Percentiles rank a stretch among this genome's conserved stretches.
phyloP scores from a whole-genome alignment of 495 filamentous ascomycete species.

The Collariella sp. region DNA sequence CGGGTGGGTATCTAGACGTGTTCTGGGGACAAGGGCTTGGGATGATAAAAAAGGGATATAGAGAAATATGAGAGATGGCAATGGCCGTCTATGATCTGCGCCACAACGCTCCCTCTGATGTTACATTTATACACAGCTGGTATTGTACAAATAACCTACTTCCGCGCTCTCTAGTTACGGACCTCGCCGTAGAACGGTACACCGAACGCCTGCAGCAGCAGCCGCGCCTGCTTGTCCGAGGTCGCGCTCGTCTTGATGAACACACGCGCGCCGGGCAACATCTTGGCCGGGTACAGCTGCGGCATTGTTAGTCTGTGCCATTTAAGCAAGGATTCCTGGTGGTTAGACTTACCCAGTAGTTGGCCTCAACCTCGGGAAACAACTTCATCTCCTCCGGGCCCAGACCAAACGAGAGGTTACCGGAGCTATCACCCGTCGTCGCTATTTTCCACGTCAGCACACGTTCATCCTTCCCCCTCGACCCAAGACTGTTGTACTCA shows the following conservation, averaged over 20 bases:
- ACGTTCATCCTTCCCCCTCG: background rate
- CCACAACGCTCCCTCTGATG: background rate
- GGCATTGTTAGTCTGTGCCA: background rate
- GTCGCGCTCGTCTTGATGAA: constrained; percentile 80
- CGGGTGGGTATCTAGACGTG: constrained; percentile 6
- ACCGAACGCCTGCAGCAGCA: constrained; percentile 74
- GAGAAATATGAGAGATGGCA: background rate
- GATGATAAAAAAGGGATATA: background rate
- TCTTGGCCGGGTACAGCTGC: constrained; percentile 34
- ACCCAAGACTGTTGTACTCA: constrained; percentile 11
- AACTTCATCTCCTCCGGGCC: constrained; percentile 58
- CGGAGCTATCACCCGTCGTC: constrained; percentile 67
- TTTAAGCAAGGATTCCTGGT: background rate
- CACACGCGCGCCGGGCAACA: constrained; percentile 87
- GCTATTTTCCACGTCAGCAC: constrained; percentile 19
- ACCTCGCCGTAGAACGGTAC: constrained; percentile 74
- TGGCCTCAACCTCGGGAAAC: constrained; percentile 89
- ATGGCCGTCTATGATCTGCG: background rate
- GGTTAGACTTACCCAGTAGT: constrained; percentile 69
- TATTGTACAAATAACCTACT: constrained; percentile 12
- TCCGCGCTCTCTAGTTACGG: constrained; percentile 22
- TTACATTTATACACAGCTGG: constrained; percentile 13
- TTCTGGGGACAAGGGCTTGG: background rate
- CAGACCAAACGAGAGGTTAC: constrained; percentile 80
- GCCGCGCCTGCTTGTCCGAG: constrained; percentile 81